A percentile compares a stretch with the other conserved stretches of the same genome.
Evolutionary conservation across 352 stramenopile species (phyloP).

Genomic region (Phytopythium chamaehyphon): DNA sequence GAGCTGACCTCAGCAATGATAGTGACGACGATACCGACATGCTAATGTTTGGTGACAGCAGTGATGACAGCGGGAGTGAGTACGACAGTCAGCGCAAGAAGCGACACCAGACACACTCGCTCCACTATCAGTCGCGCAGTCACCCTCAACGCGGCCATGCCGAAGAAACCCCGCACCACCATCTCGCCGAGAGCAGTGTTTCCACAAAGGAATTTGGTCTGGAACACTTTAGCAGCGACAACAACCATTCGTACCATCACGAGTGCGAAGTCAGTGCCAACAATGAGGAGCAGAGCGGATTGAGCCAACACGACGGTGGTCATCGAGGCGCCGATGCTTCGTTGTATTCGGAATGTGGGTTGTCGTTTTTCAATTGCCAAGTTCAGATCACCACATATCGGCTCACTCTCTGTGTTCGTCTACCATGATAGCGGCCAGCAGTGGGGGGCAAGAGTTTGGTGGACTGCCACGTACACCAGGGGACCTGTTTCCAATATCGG

Average conservation of each 20-base stretch:
- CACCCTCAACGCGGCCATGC: not conserved
- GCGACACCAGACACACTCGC: constrained; percentile 1
- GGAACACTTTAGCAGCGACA: not conserved
- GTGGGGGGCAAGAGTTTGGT: not conserved
- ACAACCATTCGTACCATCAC: not conserved
- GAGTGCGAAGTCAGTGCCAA: too few relatives aligned
- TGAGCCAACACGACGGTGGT: too few relatives aligned
- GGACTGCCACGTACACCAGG: not conserved
- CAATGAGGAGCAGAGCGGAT: too few relatives aligned
- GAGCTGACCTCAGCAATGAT: constrained; percentile 50
- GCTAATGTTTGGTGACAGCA: constrained; percentile 16
- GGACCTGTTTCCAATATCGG: not conserved
- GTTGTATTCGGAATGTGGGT: too few relatives aligned
- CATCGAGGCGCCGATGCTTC: too few relatives aligned
- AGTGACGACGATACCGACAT: constrained; percentile 13
- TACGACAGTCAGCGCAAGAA: constrained; percentile 46
- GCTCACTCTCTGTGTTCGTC: too few relatives aligned
- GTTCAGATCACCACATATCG: too few relatives aligned
- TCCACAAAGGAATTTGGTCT: too few relatives aligned
- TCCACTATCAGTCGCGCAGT: not conserved
- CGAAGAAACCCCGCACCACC: not conserved
- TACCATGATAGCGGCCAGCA: not conserved
- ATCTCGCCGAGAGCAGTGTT: not conserved
- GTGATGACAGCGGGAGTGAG: constrained; percentile 34
- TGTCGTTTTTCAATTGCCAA: too few relatives aligned